Evolutionary conservation across 768 basidiomycete species (phyloP), one percentile per base, ranked within the genome.

Genomic region (Lanmaoa pseudosensibilis): DNA sequence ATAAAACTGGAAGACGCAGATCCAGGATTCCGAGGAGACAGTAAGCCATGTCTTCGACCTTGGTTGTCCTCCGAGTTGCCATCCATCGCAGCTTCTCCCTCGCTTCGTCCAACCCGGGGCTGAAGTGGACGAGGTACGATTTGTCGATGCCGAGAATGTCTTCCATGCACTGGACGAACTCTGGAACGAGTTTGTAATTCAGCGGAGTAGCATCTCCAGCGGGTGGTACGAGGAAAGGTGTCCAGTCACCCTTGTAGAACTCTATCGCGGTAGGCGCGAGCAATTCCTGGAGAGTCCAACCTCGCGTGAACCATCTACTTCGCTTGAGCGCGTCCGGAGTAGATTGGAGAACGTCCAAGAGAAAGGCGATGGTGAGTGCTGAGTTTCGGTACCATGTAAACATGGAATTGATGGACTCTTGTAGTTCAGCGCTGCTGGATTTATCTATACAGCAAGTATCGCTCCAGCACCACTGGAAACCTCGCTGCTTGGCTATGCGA

Each of bases 361-460:
- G 59, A 50, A 71, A 67, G n/a, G 67, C 62, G 27, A 72, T 56
- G n/a, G 72, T 73, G 33, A 73, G 51, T 2, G 57, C 54, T 0
- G 72, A 69, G 34, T 66, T 64, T 27, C 68, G 58, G 32, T 71
- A 73, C 71, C 71, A 72, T 15, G 25, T 60, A 25, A 73, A 73
- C 72, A 73, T 72, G 47, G 65, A 65, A n/a, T 63, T 61, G 43
- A 72, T 66, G 50, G 72, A 65, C 37, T 72, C 70, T 16, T 68
- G 64, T 3, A 72, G 59, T 43, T 72, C 70, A 13, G 65, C 66
- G 19, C 65, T 71, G 46, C 68, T 72, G 12, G 52, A 33, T 41
- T 70, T 68, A 34, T 71, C 65, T 19, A 69, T 70, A 27, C 72
- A 73, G 16, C 64, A 70, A 1, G 70, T 70, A 16, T 73, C 72